These are phyloP conservation scores for Colletotrichum camelliae DNA, from an alignment of 2,329 filamentous ascomycete species.

Conservation along the genomic window DNA sequence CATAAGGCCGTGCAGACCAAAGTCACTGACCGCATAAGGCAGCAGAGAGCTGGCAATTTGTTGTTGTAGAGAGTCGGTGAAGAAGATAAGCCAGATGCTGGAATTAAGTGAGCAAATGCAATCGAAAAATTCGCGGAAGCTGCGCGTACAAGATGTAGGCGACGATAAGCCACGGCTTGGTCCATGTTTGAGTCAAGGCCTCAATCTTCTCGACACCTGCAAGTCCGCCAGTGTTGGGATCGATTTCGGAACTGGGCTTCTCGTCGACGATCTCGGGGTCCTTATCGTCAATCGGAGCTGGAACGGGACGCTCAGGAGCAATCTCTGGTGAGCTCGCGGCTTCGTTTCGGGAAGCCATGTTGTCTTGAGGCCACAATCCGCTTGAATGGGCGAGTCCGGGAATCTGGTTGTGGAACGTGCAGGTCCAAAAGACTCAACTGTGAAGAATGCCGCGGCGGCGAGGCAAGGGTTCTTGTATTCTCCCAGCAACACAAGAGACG, in stretches of 20 bases:
- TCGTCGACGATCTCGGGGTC: not conserved
- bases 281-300: not conserved
- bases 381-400: too few species aligned
- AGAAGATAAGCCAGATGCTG: conserved; percentile 49
- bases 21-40: conserved; percentile 41
- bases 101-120: not conserved
- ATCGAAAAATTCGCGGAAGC: not conserved
- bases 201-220: conserved; percentile 42
- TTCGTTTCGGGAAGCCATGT: not conserved
- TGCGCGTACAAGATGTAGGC: conserved; percentile 43
- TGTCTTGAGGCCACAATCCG: not conserved
- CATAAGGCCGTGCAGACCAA: conserved; percentile 51
- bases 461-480: not conserved
- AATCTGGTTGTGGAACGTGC: not conserved
- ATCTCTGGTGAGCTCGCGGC: not conserved
- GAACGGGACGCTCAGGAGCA: not conserved
- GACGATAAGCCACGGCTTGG: conserved; percentile 38
- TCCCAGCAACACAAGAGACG: not conserved
- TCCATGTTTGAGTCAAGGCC: conserved; percentile 45
- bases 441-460: not conserved
- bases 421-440: not conserved
- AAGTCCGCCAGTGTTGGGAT: conserved; percentile 6
- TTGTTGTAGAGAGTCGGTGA: conserved; percentile 46
- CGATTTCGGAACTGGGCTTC: not conserved
- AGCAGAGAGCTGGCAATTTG: conserved; percentile 37